These are phyloP conservation scores for Aspergillus fumigatus DNA, from an alignment of 2,329 filamentous ascomycete species.

Conservation along the genomic window DNA sequence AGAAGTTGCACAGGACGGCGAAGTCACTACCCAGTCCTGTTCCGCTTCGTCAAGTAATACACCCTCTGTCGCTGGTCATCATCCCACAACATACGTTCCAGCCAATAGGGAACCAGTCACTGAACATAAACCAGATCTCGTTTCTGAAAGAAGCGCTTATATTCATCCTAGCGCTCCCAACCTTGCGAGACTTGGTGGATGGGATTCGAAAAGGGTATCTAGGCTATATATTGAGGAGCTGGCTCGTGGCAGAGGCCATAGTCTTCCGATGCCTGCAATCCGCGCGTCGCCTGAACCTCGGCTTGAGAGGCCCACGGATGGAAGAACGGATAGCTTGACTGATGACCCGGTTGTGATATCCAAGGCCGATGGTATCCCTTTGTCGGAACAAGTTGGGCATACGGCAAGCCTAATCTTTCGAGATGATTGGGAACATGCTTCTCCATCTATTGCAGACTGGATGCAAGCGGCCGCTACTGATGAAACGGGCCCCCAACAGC, in stretches of 20 bases:
- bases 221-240: slow-evolving; percentile 53
- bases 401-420: slow-evolving; percentile 41
- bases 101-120: slow-evolving; percentile 32
- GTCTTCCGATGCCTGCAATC: slow-evolving; percentile 16
- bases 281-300: slow-evolving; percentile 20
- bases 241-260: slow-evolving; percentile 29
- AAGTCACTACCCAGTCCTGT: slow-evolving; percentile 30
- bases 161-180: slow-evolving; percentile 48
- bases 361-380: slow-evolving; percentile 25
- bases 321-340: slow-evolving; percentile 23
- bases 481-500: slow-evolving; percentile 35
- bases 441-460: slow-evolving; percentile 47
- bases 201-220: slow-evolving; percentile 52
- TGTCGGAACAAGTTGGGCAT: slow-evolving; percentile 24
- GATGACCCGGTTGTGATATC: slow-evolving; percentile 36
- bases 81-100: slow-evolving; percentile 7
- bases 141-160: slow-evolving; percentile 38
- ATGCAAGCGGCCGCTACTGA: slow-evolving; percentile 43
- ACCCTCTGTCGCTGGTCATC: slow-evolving; percentile 36
- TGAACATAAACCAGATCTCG: slow-evolving; percentile 35
- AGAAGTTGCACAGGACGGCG: slow-evolving; percentile 21
- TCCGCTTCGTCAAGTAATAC: slow-evolving; percentile 30
- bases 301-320: slow-evolving; percentile 12
- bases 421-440: slow-evolving; percentile 47
- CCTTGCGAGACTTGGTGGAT: slow-evolving; percentile 50